Evolutionary conservation across 208 protist species (phyloP).

Genomic region (Wallacemonas rigidus): DNA sequence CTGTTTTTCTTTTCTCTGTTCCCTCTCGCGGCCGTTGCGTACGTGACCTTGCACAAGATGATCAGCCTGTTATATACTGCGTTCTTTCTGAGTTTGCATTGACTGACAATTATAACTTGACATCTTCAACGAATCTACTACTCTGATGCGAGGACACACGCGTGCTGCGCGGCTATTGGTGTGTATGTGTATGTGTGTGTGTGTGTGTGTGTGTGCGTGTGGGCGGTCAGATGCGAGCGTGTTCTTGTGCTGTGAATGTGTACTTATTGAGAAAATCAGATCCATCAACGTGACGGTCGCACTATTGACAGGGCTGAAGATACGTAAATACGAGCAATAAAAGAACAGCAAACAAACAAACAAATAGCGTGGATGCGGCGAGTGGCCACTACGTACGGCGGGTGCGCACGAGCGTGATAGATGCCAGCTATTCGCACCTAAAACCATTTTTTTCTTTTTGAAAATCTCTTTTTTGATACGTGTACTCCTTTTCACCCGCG

Average conservation of each 20-base stretch:
- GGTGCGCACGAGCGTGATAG: too few species aligned
- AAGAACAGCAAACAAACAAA: too few species aligned
- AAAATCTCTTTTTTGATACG: not conserved
- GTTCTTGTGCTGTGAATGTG: too few species aligned
- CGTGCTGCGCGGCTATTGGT: not conserved
- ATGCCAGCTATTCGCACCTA: not conserved
- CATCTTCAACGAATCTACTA: constrained; percentile 9
- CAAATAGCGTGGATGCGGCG: too few species aligned
- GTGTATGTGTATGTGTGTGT: constrained; percentile 1
- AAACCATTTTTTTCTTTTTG: constrained; percentile 20
- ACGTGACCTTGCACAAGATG: constrained; percentile 18
- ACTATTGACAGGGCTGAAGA: too few species aligned
- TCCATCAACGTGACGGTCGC: too few species aligned
- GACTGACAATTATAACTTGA: constrained; percentile 20
- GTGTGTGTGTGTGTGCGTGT: constrained; percentile 9
- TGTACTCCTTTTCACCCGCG: too few species aligned
- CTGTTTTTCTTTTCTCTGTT: not conserved
- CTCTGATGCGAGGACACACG: constrained; percentile 6
- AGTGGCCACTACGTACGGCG: too few species aligned
- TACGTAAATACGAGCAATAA: too few species aligned
- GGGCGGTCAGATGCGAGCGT: not conserved
- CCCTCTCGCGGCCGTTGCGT: constrained; percentile 16
- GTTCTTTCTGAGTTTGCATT: constrained; percentile 21
- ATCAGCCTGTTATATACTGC: constrained; percentile 32
- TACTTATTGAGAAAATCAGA: too few species aligned